Evolutionary conservation across 176 grass and related monocot genomes (phyloP).

Genomic region (Paspalum notatum): DNA sequence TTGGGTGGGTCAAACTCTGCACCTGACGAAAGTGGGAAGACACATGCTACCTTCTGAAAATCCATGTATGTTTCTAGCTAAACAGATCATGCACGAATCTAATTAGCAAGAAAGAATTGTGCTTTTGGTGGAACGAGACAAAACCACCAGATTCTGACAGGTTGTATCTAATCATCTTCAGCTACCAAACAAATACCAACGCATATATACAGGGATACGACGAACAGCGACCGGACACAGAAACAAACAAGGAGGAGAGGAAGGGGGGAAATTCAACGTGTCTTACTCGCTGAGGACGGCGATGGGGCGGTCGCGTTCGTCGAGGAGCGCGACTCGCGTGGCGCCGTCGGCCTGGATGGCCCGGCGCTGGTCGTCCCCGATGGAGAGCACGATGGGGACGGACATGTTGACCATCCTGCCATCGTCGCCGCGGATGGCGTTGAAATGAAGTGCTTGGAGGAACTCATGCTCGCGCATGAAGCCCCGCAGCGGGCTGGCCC

Average conservation of each 20-base stretch:
- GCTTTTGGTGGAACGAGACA: too few species aligned
- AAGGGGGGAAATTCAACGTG: not conserved
- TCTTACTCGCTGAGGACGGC: conserved; percentile 83
- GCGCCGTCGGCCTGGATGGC: conserved; percentile 62
- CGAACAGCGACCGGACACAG: not conserved
- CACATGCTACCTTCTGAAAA: not conserved
- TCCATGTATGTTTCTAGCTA: not conserved
- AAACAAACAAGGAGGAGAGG: not conserved
- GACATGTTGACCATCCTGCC: conserved; percentile 89
- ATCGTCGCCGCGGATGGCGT: conserved; percentile 74
- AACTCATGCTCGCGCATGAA: conserved; percentile 99
- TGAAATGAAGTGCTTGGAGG: conserved; percentile 99
- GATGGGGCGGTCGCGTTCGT: conserved; percentile 56
- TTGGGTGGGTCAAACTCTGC: not conserved
- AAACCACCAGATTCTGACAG: not conserved
- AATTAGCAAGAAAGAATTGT: not conserved
- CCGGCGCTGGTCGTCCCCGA: conserved; percentile 73
- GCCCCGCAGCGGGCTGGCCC: conserved; percentile 90
- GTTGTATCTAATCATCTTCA: not conserved
- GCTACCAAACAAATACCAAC: not conserved
- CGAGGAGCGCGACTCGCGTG: conserved; percentile 71
- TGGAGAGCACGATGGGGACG: conserved; percentile 91
- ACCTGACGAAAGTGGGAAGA: not conserved
- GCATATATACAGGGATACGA: conserved; percentile 11
- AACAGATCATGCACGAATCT: not conserved